Evolutionary conservation across 1,139 yeast species (phyloP).

Genomic region (Waltiozyma sp.): DNA sequence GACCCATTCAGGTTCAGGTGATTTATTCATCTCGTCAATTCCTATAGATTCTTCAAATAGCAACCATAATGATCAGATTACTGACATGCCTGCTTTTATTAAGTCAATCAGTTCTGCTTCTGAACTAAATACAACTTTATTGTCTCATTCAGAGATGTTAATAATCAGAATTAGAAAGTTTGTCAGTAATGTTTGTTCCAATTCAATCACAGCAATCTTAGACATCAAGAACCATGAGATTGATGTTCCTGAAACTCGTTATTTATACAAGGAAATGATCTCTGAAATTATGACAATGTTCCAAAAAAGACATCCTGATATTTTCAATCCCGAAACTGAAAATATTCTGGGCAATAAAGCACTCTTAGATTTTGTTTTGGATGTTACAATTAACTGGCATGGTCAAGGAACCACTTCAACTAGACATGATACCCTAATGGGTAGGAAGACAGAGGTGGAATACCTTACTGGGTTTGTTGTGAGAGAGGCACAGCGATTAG

Average conservation of each 20-base stretch:
- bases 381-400: slow-evolving; percentile 33
- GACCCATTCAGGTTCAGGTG: slow-evolving; percentile 62
- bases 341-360: slow-evolving; percentile 30
- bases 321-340: slow-evolving; percentile 16
- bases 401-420: slow-evolving; percentile 68
- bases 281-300: slow-evolving; percentile 32
- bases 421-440: slow-evolving; percentile 66
- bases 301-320: slow-evolving; percentile 5
- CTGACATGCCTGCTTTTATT: background rate
- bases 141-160: slow-evolving; percentile 44
- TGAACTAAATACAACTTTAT: slow-evolving; percentile 30
- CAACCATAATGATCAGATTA: background rate
- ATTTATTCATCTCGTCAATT: slow-evolving; percentile 38
- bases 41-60: slow-evolving; percentile 21
- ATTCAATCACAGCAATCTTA: slow-evolving; percentile 68
- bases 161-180: slow-evolving; percentile 65
- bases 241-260: slow-evolving; percentile 24
- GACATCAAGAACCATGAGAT: slow-evolving; percentile 73
- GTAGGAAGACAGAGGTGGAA: slow-evolving; percentile 63
- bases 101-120: slow-evolving; percentile 14
- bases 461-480: slow-evolving; percentile 70
- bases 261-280: slow-evolving; percentile 36
- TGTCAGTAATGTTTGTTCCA: slow-evolving; percentile 69
- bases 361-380: slow-evolving; percentile 33
- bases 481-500: slow-evolving; percentile 29